phyloP scores from a whole-genome alignment of 176 grass and related monocot genomes.

The Musa itinerans region DNA sequence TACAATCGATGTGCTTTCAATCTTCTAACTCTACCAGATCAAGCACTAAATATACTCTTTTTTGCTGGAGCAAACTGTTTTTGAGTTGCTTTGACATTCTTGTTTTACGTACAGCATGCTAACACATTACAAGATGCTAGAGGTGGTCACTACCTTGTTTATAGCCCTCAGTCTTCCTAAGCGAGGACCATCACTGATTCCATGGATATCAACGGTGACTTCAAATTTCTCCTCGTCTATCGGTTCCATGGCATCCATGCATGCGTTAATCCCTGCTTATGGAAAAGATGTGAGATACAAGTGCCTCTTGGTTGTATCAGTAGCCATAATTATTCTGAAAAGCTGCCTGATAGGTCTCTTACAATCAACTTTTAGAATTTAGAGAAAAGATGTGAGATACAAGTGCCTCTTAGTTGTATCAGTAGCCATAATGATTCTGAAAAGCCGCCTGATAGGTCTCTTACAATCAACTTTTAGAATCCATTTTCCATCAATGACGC shows the following conservation, averaged over 20 bases:
- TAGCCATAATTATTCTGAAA: neutral
- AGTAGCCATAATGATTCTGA: neutral
- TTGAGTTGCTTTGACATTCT: too few species aligned
- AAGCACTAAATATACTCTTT: too few species aligned
- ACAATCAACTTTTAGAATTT: conserved; percentile 63
- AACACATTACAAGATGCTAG: too few species aligned
- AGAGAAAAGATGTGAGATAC: conserved; percentile 15
- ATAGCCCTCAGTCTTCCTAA: conserved; percentile 51
- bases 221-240: conserved; percentile 55
- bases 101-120: too few species aligned
- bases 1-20: too few species aligned
- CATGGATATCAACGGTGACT: conserved; percentile 56
- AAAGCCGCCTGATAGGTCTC: neutral
- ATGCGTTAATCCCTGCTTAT: conserved; percentile 72
- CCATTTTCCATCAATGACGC: conserved; percentile 83
- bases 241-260: conserved; percentile 51
- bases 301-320: neutral
- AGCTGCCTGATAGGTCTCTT: conserved; percentile 12
- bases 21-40: too few species aligned
- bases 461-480: conserved; percentile 75
- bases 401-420: neutral
- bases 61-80: too few species aligned
- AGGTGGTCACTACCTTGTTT: conserved; percentile 34
- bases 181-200: conserved; percentile 42
- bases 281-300: conserved; percentile 17